Evolutionary conservation across 495 filamentous ascomycete species (phyloP), one percentile per base, ranked within the genome.

Genomic region (Neurospora terricola): DNA sequence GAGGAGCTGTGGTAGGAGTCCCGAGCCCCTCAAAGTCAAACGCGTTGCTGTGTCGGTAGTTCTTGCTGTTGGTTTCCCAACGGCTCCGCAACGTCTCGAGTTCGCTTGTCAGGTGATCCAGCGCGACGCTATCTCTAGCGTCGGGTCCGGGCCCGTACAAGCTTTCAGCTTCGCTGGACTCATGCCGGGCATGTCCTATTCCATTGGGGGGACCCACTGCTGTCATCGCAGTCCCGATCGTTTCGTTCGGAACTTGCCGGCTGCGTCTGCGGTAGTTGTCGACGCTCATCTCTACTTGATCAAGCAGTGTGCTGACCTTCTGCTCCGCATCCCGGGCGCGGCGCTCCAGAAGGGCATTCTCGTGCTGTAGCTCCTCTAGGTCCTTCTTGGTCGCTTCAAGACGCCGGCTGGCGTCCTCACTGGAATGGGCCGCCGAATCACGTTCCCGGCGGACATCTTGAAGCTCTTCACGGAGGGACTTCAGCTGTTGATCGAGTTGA

Each of bases 1-100:
- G 27, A 36, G 8, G 54, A 66, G 54, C 14, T 18, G 54, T 1
- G 54, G 75, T 45, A 72, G 69, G 30, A 70, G 86, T 82, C 34
- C 88, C 69, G 73, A 70, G 73, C 12, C 74, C 85, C 74, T 97
- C 94, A 74, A 96, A 91, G 78, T 97, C 95, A 77, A 97, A 95
- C 16, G 88, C 84, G 76, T 90, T 94, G 80, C 92, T 95, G 62
- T 97, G 84, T 18, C 95, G 90, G 79, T 98, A 97, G 75, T 91
- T 95, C 81, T 94, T 94, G 82, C 94, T 97, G 48, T 94, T 97
- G 66, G 91, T 91, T 81, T 98, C 94, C 95, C 96, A 98, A 73
- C 97, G 96, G 39, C 84, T 90, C 39, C 95, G 90, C 45, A 98
- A 86, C 21, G 91, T 88, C 72, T 99, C 96, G 5, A 99, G 88